Percentiles rank a stretch among this genome's conserved stretches.
phyloP scores from a whole-genome alignment of 306 rosid genomes.

The Hippophae tibetana region DNA sequence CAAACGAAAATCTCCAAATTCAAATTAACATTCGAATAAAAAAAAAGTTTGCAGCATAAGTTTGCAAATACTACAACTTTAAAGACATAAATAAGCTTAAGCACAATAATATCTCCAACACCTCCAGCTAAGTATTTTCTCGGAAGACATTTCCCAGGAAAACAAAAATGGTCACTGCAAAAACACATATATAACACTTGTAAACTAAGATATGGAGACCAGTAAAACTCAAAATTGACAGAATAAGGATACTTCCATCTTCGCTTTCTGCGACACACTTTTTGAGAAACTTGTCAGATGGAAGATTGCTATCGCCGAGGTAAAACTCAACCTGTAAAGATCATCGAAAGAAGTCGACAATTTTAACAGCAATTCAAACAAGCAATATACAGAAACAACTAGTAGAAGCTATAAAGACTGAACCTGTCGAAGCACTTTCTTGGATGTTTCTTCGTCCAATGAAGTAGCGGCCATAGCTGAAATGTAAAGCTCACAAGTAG shows the following conservation, averaged over 20 bases:
- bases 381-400: not conserved
- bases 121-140: not conserved
- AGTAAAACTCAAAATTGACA: not conserved
- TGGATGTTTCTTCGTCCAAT: conserved; percentile 55
- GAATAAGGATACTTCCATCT: conserved; percentile 75
- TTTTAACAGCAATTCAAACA: not conserved
- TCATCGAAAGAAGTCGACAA: not conserved
- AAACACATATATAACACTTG: not conserved
- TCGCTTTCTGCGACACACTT: conserved; percentile 49
- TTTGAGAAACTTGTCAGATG: conserved; percentile 53
- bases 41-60: not conserved
- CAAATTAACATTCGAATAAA: too few species aligned
- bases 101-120: not conserved
- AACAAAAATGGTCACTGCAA: not conserved
- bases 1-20: too few species aligned
- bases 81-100: not conserved
- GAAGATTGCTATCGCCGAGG: conserved; percentile 92
- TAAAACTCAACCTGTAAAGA: conserved; percentile 70
- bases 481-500: not conserved
- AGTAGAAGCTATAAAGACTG: not conserved
- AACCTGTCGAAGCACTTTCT: conserved; percentile 84
- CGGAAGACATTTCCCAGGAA: not conserved
- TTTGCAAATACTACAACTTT: not conserved
- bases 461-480: conserved; percentile 47
- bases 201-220: not conserved